These are phyloP conservation scores for Evansstolkia leycettana DNA, from an alignment of 495 filamentous ascomycete species.

Conservation along the genomic window DNA sequence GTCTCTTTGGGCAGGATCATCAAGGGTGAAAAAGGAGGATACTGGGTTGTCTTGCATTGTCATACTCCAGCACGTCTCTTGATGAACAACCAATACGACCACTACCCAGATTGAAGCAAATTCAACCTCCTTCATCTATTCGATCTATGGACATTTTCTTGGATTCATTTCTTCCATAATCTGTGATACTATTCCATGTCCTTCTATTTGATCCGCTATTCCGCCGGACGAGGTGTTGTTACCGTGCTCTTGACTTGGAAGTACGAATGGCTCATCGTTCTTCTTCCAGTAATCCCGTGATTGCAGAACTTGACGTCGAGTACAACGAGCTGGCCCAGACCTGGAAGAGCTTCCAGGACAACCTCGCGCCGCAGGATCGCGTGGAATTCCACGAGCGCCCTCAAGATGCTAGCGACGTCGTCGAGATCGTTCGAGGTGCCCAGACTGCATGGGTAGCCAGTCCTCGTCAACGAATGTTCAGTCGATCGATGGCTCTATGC, in stretches of 20 bases:
- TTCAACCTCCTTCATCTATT: too few relatives aligned
- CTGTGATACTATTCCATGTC: too few relatives aligned
- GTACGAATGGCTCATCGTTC: background rate
- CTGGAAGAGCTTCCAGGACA: slow-evolving; percentile 29
- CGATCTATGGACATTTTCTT: too few relatives aligned
- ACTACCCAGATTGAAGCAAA: too few relatives aligned
- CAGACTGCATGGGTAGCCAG: slow-evolving; percentile 21
- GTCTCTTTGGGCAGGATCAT: too few relatives aligned
- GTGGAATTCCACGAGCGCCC: slow-evolving; percentile 23
- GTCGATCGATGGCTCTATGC: slow-evolving; percentile 18
- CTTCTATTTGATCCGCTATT: too few relatives aligned
- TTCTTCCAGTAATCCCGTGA: slow-evolving; percentile 16
- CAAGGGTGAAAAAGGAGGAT: too few relatives aligned
- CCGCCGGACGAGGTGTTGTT: too few relatives aligned
- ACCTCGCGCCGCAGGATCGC: slow-evolving; percentile 19
- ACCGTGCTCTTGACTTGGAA: background rate
- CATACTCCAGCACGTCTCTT: too few relatives aligned
- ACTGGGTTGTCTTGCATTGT: too few relatives aligned
- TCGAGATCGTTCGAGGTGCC: slow-evolving; percentile 16
- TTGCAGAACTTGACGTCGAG: slow-evolving; percentile 33
- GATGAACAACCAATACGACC: too few relatives aligned
- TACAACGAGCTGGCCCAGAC: slow-evolving; percentile 29
- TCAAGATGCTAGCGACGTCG: slow-evolving; percentile 21
- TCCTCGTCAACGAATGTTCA: slow-evolving; percentile 18
- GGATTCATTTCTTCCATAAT: too few relatives aligned